phyloP scores from a whole-genome alignment of 2,329 filamentous ascomycete genomes.

The Monilinia fructicola region DNA sequence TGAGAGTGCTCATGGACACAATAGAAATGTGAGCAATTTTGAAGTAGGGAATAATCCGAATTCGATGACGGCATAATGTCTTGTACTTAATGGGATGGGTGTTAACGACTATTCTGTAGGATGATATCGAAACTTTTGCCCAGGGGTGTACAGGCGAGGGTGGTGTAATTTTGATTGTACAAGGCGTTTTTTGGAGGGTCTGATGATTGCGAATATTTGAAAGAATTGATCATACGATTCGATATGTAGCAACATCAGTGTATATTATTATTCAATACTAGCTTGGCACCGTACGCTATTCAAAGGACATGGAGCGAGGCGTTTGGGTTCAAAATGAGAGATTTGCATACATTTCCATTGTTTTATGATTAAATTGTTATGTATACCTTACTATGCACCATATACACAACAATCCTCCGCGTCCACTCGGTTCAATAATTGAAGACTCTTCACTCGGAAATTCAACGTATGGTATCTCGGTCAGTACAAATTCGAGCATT shows the following conservation, averaged over 20 bases:
- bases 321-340: not conserved
- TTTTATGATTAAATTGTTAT: not conserved
- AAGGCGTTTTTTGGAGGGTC: not conserved
- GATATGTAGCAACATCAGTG: not conserved
- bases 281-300: not conserved
- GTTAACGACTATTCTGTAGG: constrained; percentile 24
- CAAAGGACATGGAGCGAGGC: not conserved
- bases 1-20: constrained; percentile 10
- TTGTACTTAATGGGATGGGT: not conserved
- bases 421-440: not conserved
- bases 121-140: constrained; percentile 28
- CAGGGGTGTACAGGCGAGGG: constrained; percentile 7
- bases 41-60: constrained; percentile 13
- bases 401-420: not conserved
- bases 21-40: constrained; percentile 17
- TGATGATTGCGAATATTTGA: not conserved
- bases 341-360: not conserved
- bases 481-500: not conserved
- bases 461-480: no score
- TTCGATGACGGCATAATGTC: not conserved
- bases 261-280: not conserved
- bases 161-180: not conserved
- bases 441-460: no score
- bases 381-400: not conserved
- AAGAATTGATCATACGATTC: not conserved